Evolutionary conservation across 169 alveolate genomes (phyloP).

Genomic region (Amoebophrya sp.): DNA sequence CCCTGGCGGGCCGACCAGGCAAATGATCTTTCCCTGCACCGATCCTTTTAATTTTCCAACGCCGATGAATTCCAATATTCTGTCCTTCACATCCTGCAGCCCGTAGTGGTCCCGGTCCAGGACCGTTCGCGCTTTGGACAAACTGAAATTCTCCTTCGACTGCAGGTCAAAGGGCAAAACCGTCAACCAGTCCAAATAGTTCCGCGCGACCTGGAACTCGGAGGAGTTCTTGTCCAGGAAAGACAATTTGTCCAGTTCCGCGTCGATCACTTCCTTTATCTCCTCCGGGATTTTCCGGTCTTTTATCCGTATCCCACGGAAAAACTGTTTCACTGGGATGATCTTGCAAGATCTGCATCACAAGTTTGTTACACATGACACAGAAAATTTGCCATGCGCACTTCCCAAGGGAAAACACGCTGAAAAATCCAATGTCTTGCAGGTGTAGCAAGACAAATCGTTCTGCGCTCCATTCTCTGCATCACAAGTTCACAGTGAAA

Average conservation of each 20-base stretch:
- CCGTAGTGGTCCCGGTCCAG: slow-evolving; percentile 83
- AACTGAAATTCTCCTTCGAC: slow-evolving; percentile 51
- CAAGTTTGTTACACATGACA: too few relatives aligned
- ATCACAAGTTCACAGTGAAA: too few relatives aligned
- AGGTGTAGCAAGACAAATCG: too few relatives aligned
- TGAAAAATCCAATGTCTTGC: too few relatives aligned
- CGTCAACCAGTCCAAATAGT: slow-evolving; percentile 66
- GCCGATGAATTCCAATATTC: slow-evolving; percentile 85
- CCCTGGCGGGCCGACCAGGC: slow-evolving; percentile 92
- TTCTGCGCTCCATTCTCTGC: too few relatives aligned
- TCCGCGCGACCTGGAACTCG: slow-evolving; percentile 57
- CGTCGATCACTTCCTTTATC: background rate
- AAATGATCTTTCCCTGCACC: slow-evolving; percentile 76
- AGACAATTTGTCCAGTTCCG: background rate
- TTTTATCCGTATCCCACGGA: background rate
- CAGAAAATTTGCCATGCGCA: too few relatives aligned
- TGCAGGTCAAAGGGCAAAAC: slow-evolving; percentile 63
- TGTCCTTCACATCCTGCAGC: slow-evolving; percentile 73
- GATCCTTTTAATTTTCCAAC: slow-evolving; percentile 56
- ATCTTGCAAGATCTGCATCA: too few relatives aligned
- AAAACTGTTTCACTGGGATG: too few relatives aligned
- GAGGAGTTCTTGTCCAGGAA: background rate
- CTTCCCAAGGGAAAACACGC: too few relatives aligned
- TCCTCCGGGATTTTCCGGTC: background rate
- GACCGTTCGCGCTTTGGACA: slow-evolving; percentile 48